Evolutionary conservation across 139 green algal genomes (phyloP).

Genomic region (Haematococcus lacustris): DNA sequence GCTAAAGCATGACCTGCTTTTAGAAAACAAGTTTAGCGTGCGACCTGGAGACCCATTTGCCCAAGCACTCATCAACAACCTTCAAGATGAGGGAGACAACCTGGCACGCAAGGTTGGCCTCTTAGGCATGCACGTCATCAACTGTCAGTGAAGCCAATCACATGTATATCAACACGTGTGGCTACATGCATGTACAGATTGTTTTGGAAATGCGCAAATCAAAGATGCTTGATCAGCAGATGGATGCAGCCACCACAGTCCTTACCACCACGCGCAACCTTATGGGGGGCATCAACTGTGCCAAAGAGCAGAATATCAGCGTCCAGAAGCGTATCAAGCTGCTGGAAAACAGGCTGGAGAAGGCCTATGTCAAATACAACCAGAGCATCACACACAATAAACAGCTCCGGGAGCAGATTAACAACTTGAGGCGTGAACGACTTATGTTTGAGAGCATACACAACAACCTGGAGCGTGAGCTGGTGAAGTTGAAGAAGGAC

Average conservation of each 20-base stretch:
- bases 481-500: conserved; percentile 65
- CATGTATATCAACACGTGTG: conserved; percentile 1
- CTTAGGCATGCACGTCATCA: not conserved
- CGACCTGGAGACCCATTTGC: conserved; percentile 39
- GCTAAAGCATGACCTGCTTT: conserved; percentile 83
- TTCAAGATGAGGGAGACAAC: conserved; percentile 48
- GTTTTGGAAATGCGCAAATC: conserved; percentile 54
- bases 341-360: conserved; percentile 79
- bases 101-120: conserved; percentile 38
- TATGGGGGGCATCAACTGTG: conserved; percentile 75
- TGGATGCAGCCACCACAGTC: conserved; percentile 15
- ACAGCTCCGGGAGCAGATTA: conserved; percentile 70
- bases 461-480: conserved; percentile 67
- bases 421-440: conserved; percentile 78
- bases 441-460: conserved; percentile 83
- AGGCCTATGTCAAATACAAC: conserved; percentile 76
- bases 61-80: conserved; percentile 30
- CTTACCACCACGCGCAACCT: conserved; percentile 43
- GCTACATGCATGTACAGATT: conserved; percentile 32
- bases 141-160: not conserved
- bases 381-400: conserved; percentile 67
- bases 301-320: conserved; percentile 45
- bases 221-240: conserved; percentile 46
- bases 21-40: conserved; percentile 87
- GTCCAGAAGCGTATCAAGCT: conserved; percentile 68